Evolutionary conservation across 2,329 filamentous ascomycete species (phyloP), one percentile per base, ranked within the genome.

Genomic region (Aspergillus tamarii): DNA sequence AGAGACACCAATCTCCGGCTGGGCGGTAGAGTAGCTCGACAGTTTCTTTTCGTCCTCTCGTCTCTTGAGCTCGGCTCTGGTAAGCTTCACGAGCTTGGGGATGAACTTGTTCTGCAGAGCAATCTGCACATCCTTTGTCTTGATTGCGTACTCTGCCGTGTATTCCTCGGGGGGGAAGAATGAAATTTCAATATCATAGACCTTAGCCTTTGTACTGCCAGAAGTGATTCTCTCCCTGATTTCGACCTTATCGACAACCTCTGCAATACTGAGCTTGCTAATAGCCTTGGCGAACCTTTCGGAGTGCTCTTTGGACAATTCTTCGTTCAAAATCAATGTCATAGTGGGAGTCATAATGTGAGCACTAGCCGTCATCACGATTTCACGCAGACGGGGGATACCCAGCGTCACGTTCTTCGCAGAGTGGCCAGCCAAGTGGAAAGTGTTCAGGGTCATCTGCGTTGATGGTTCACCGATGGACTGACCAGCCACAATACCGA

Each of bases 371-470:
- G 95, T 98, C 95, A 99, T 99, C 69, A 99, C 87, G 72, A 99
- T 97, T 85, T 99, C 95, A 82, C 95, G 87, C 23, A 99, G 86
- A 81, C 95, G 93, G 64, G 95, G 95, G 75, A 99, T 98, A 92
- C 95, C 95, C 23, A 97, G 87, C 0, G 95, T 99, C 75, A 99
- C 96, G 86, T 99, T 99, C 85, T 97, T 98, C 34, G 95, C 91
- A 23, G 95, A 94, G 84, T 98, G 94, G 74, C 95, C 95, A 78
- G 95, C 95, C 87, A 99, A 92, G 86, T 99, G 95, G 87, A 99
- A 99, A 32, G 96, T 99, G 81, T 99, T 99, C 61, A 99, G 83
- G 9, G 96, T 99, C 96, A 99, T 99, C 78, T 99, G 95, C 12
- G 95, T 99, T 2, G 94, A 97, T 10, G 96, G 95, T 76, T 99